A percentile compares a stretch with the other conserved stretches of the same genome.
These are phyloP conservation scores for Glycyrrhiza uralensis DNA, from an alignment of 306 rosid genomes.

Conservation along the genomic window DNA sequence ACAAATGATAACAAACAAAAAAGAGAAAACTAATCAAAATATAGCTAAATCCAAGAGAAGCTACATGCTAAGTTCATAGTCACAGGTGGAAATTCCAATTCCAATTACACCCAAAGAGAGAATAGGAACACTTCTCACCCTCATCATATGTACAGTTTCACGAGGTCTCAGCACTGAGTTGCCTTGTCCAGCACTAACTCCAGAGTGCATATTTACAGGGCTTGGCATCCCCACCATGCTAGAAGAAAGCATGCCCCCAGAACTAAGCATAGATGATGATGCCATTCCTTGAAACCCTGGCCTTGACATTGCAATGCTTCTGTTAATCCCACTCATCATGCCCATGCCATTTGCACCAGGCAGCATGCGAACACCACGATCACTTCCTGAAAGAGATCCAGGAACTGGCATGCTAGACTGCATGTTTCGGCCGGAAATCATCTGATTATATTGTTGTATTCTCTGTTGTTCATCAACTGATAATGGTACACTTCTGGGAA, in stretches of 20 bases:
- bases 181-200: slow-evolving; percentile 75
- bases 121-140: slow-evolving; percentile 59
- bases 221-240: slow-evolving; percentile 78
- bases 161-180: slow-evolving; percentile 79
- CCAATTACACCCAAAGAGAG: background rate
- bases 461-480: slow-evolving; percentile 93
- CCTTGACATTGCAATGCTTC: slow-evolving; percentile 70
- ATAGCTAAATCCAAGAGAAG: background rate
- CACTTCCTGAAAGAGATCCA: slow-evolving; percentile 72
- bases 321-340: slow-evolving; percentile 77
- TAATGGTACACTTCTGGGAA: slow-evolving; percentile 64
- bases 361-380: slow-evolving; percentile 80
- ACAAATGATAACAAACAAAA: background rate
- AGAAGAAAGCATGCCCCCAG: slow-evolving; percentile 80
- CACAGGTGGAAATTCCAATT: background rate
- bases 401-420: slow-evolving; percentile 68
- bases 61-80: background rate
- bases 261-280: slow-evolving; percentile 66
- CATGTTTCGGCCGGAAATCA: slow-evolving; percentile 66
- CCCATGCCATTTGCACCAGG: slow-evolving; percentile 86
- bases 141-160: slow-evolving; percentile 69
- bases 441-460: slow-evolving; percentile 78
- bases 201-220: slow-evolving; percentile 78
- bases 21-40: background rate
- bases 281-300: slow-evolving; percentile 85